Percentiles rank a stretch among this genome's conserved stretches.
These are phyloP conservation scores for Tetracladium marchalianum DNA, from an alignment of 495 filamentous ascomycete species.

Conservation along the genomic window DNA sequence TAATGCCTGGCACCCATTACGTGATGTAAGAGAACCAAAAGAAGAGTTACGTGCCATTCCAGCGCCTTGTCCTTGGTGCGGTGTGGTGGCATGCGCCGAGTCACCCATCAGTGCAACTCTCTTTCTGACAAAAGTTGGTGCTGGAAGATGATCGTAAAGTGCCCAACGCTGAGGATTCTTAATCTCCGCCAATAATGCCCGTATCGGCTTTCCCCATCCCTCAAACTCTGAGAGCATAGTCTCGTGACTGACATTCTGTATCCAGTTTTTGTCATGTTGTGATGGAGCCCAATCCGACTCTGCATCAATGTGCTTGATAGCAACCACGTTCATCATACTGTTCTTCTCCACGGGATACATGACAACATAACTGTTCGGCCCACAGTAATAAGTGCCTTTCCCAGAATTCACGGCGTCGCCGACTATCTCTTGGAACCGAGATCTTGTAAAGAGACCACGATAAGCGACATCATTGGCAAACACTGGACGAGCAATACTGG, in stretches of 20 bases:
- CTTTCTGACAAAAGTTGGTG: conserved; percentile 21
- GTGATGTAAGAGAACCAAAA: too few relatives aligned
- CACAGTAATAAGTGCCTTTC: conserved; percentile 1
- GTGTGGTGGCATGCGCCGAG: conserved; percentile 32
- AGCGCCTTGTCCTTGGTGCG: conserved; percentile 33
- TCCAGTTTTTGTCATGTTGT: conserved; percentile 3
- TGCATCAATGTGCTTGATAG: conserved; percentile 15
- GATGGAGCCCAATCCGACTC: not conserved
- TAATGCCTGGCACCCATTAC: too few relatives aligned
- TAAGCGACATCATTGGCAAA: conserved; percentile 20
- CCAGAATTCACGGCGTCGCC: not conserved
- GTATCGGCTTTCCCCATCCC: conserved; percentile 12
- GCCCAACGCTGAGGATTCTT: conserved; percentile 27
- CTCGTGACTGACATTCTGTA: not conserved
- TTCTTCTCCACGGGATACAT: conserved; percentile 8
- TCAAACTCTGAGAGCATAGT: conserved; percentile 1
- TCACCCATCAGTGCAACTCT: conserved; percentile 28
- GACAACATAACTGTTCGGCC: conserved; percentile 1
- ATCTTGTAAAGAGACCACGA: conserved; percentile 17
- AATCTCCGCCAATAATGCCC: conserved; percentile 17
- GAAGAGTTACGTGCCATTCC: conserved; percentile 4
- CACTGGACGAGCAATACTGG: conserved; percentile 6
- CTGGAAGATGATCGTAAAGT: conserved; percentile 30
- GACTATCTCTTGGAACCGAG: not conserved
- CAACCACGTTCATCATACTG: conserved; percentile 21